phyloP scores from a whole-genome alignment of 176 grass and related monocot genomes.

The Oryza meridionalis region DNA sequence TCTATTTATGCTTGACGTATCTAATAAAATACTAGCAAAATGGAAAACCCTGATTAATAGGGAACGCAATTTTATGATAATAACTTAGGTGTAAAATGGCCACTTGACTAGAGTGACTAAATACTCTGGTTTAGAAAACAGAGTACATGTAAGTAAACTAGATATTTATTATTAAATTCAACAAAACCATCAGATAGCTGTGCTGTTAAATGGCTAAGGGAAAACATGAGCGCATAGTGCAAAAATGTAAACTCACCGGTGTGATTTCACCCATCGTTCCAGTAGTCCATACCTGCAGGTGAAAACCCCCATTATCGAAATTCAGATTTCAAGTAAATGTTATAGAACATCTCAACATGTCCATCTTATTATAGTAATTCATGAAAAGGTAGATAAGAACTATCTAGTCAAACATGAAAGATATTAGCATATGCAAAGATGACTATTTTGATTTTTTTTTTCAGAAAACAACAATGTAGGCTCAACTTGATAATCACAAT shows the following conservation, averaged over 20 bases:
- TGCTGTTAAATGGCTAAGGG: neutral
- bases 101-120: neutral
- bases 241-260: conserved; percentile 63
- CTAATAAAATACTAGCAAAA: too few species aligned
- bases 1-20: neutral
- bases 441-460: neutral
- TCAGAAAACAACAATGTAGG: conserved; percentile 23
- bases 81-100: neutral
- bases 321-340: neutral
- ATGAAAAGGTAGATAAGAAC: neutral
- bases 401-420: neutral
- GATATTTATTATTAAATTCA: conserved; percentile 6
- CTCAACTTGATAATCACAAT: conserved; percentile 1
- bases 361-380: neutral
- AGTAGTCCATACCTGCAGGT: conserved; percentile 92
- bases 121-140: conserved; percentile 5
- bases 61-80: neutral
- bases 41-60: too few species aligned
- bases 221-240: neutral
- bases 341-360: neutral
- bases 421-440: conserved; percentile 15
- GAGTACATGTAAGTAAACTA: neutral
- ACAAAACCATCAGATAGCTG: neutral
- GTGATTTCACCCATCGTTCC: conserved; percentile 99
- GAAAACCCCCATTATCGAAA: conserved; percentile 28